These are phyloP conservation scores for Cercospora berteroae DNA, from an alignment of 2,329 filamentous ascomycete species.

Conservation along the genomic window DNA sequence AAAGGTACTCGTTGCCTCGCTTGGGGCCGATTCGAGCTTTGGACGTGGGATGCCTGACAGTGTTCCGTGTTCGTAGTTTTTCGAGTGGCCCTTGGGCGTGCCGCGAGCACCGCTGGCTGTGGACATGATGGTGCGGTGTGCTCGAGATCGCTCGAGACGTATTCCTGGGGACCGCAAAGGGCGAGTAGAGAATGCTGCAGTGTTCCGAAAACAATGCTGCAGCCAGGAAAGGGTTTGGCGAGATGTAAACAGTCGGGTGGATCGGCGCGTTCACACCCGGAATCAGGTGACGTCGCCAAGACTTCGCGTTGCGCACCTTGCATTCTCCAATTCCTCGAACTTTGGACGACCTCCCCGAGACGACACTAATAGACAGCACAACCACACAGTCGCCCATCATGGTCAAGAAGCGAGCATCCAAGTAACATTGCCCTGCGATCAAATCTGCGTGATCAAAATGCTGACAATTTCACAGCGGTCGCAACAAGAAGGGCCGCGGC, in stretches of 20 bases:
- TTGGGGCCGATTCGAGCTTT: constrained; percentile 58
- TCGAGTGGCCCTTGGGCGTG: constrained; percentile 60
- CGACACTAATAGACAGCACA: constrained; percentile 22
- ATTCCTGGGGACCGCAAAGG: background rate
- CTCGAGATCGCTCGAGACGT: background rate
- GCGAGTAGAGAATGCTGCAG: background rate
- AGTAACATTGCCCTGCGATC: constrained; percentile 52
- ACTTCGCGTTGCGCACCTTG: background rate
- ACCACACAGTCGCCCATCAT: constrained; percentile 53
- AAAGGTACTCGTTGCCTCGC: constrained; percentile 64
- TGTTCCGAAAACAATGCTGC: background rate
- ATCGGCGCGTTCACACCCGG: background rate
- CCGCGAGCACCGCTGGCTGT: constrained; percentile 65
- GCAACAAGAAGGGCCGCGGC: constrained; percentile 99
- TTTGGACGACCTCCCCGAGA: constrained; percentile 4
- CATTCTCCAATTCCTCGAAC: background rate
- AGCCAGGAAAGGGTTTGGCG: background rate
- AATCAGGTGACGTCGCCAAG: constrained; percentile 1
- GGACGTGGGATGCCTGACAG: constrained; percentile 70
- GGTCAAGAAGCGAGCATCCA: constrained; percentile 75
- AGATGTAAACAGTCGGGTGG: background rate
- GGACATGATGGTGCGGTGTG: constrained; percentile 50
- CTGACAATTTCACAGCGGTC: constrained; percentile 65
- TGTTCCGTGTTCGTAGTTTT: constrained; percentile 53
- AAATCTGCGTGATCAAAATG: constrained; percentile 10